A percentile compares a stretch with the other conserved stretches of the same genome.
Conservation (phyloP, 306 rosid genomes). For the Dryas drummondii region DNA sequence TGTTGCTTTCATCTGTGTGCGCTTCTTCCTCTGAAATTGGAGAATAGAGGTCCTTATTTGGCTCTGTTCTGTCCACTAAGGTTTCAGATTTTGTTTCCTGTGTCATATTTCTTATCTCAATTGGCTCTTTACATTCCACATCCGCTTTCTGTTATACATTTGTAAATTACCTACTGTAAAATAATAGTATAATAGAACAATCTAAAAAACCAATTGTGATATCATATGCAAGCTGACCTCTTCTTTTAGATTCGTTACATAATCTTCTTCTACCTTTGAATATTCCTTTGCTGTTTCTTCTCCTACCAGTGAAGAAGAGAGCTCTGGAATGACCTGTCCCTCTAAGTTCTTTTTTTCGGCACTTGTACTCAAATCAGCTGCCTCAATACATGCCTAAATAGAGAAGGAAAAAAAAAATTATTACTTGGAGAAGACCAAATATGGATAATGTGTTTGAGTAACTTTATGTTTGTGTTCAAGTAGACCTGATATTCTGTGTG, state of each 20-base stretch:
- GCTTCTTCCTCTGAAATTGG: slow-evolving; percentile 17
- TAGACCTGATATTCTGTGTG: slow-evolving; percentile 27
- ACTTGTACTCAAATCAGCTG: slow-evolving; percentile 15
- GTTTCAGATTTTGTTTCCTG: slow-evolving; percentile 16
- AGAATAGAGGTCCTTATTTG: slow-evolving; percentile 9
- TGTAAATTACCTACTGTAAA: neutral
- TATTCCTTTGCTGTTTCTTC: slow-evolving; percentile 2
- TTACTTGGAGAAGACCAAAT: neutral
- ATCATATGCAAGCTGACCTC: slow-evolving; percentile 25
- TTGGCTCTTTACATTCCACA: slow-evolving; percentile 24
- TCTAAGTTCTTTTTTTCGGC: slow-evolving; percentile 9
- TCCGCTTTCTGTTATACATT: neutral
- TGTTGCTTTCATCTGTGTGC: slow-evolving; percentile 18
- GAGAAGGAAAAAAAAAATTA: neutral
- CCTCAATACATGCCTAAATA: slow-evolving; percentile 18
- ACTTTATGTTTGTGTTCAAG: neutral
- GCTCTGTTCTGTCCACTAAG: slow-evolving; percentile 18
- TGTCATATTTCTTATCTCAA: slow-evolving; percentile 14
- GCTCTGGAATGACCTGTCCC: slow-evolving; percentile 19
- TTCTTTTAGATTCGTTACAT: slow-evolving; percentile 7
- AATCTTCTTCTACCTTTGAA: slow-evolving; percentile 19
- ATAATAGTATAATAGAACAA: slow-evolving; percentile 1
- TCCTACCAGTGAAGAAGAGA: slow-evolving; percentile 12
- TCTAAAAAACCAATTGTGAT: slow-evolving; percentile 2
- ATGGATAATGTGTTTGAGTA: neutral